A percentile compares a stretch with the other conserved stretches of the same genome.
These are phyloP conservation scores for Ganoderma multipileum DNA, from an alignment of 1,284 basidiomycete species.

Conservation along the genomic window DNA sequence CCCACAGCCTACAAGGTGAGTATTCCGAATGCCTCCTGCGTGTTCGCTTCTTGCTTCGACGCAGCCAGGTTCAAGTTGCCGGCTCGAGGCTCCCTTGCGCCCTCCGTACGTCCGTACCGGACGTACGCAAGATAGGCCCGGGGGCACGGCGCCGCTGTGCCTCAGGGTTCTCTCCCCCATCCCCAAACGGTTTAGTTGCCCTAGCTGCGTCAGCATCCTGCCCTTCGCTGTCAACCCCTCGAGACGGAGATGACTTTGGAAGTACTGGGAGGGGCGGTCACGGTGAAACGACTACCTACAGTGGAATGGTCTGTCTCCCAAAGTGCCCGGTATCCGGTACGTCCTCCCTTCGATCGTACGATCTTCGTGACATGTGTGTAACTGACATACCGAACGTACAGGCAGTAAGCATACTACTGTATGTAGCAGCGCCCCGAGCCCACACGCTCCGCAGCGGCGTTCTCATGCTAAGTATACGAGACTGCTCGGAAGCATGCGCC, in stretches of 20 bases:
- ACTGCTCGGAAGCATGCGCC: background rate
- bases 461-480: background rate
- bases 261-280: background rate
- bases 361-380: background rate
- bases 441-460: background rate
- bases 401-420: no score
- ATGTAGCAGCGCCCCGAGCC: background rate
- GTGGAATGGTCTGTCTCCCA: background rate
- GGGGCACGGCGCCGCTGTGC: background rate
- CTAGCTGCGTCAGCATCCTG: background rate
- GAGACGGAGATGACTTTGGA: background rate
- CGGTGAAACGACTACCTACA: background rate
- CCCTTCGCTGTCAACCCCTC: no score
- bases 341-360: background rate
- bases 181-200: background rate
- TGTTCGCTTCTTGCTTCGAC: background rate
- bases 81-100: conserved; percentile 5
- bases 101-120: background rate
- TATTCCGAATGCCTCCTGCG: background rate
- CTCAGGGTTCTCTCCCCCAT: background rate
- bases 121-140: background rate
- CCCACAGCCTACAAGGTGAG: background rate
- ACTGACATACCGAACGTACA: background rate
- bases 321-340: background rate
- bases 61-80: background rate